Evolutionary conservation across 331 rosid species (phyloP).

Genomic region (Rosa hybrid): DNA sequence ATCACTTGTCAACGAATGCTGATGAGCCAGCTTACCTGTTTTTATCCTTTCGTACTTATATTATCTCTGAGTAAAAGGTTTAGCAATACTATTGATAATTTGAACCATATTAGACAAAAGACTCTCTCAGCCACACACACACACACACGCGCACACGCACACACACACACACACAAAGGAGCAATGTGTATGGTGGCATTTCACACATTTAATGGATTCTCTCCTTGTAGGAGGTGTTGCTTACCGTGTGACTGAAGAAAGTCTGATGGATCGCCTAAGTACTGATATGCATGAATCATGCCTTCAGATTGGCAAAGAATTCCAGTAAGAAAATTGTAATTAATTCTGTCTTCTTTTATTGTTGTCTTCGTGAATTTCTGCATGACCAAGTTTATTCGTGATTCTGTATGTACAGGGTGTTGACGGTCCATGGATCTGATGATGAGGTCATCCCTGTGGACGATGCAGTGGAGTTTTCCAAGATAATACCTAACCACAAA

Average conservation of each 20-base stretch:
- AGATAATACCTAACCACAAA: conserved; percentile 62
- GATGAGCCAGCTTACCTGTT: not conserved
- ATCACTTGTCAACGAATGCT: not conserved
- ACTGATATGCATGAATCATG: conserved; percentile 67
- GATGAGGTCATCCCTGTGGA: conserved; percentile 43
- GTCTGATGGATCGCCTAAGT: conserved; percentile 63
- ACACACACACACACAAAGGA: not conserved
- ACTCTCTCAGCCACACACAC: not conserved
- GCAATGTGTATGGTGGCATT: not conserved
- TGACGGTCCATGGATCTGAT: conserved; percentile 65
- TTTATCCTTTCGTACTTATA: not conserved
- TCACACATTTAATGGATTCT: no score
- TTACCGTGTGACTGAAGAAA: conserved; percentile 54
- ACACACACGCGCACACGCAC: not conserved
- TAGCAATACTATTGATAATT: not conserved
- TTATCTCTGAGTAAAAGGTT: not conserved
- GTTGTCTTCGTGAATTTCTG: not conserved
- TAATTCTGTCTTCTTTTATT: not conserved
- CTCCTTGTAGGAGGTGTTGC: conserved; percentile 27
- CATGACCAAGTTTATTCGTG: not conserved
- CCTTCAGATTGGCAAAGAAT: conserved; percentile 64
- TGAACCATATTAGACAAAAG: not conserved
- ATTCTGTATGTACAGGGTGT: conserved; percentile 43
- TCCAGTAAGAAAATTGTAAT: conserved; percentile 40
- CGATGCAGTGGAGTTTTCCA: conserved; percentile 59